Percentiles rank a stretch among this genome's conserved stretches.
phyloP scores from a whole-genome alignment of 2,329 filamentous ascomycete genomes.

The Sporothrix humicola region DNA sequence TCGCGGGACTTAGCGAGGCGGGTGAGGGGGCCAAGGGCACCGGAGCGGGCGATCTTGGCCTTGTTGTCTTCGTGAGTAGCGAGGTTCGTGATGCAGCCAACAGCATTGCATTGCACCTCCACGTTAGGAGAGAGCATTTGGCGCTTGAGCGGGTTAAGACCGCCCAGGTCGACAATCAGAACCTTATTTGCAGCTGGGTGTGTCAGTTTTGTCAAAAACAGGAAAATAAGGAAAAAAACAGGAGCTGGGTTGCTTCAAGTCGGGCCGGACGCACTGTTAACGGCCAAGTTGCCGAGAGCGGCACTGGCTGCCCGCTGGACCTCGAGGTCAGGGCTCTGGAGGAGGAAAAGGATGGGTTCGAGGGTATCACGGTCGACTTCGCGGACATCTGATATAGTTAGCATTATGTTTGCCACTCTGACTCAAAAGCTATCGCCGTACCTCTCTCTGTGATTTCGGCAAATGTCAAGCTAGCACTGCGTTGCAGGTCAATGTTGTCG shows the following conservation, averaged over 20 bases:
- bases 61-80: conserved; percentile 99
- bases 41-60: conserved; percentile 95
- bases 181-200: conserved; percentile 92
- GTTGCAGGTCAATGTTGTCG: conserved; percentile 96
- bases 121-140: conserved; percentile 99
- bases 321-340: conserved; percentile 95
- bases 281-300: conserved; percentile 91
- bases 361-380: conserved; percentile 95
- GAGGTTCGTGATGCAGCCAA: conserved; percentile 97
- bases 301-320: conserved; percentile 96
- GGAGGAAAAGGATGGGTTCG: conserved; percentile 91
- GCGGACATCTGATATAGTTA: conserved; percentile 74
- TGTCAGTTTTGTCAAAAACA: neutral
- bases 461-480: conserved; percentile 97
- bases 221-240: neutral
- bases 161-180: conserved; percentile 89
- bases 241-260: neutral
- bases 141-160: conserved; percentile 86
- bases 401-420: neutral
- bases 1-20: conserved; percentile 95
- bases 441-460: conserved; percentile 98
- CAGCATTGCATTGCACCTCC: conserved; percentile 98
- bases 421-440: conserved; percentile 46
- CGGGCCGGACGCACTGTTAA: conserved; percentile 78
- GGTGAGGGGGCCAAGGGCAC: conserved; percentile 88